Percentiles rank a stretch among this genome's conserved stretches.
These are phyloP conservation scores for Phytophthora tentaculata DNA, from an alignment of 352 stramenopile species.

Conservation along the genomic window DNA sequence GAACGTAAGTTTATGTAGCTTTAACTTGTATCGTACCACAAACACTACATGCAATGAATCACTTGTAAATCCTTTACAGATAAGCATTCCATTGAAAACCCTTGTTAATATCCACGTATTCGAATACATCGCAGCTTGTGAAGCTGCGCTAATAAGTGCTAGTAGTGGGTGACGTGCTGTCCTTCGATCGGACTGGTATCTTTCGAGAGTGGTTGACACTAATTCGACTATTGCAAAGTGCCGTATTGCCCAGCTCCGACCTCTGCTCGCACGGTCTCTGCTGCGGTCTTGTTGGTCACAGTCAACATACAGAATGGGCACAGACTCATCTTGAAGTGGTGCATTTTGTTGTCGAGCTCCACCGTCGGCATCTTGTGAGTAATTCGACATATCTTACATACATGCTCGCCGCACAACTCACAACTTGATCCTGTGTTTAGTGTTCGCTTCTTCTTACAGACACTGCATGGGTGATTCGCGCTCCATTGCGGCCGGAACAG, in stretches of 20 bases:
- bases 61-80: too few relatives aligned
- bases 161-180: conserved; percentile 1
- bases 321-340: conserved; percentile 26
- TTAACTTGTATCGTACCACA: too few relatives aligned
- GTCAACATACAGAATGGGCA: conserved; percentile 28
- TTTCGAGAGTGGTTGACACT: conserved; percentile 8
- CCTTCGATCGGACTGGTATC: conserved; percentile 31
- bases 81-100: conserved; percentile 2
- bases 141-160: conserved; percentile 26
- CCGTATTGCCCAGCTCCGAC: conserved; percentile 30
- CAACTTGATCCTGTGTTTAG: conserved; percentile 33
- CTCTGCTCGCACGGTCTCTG: conserved; percentile 24
- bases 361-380: conserved; percentile 32
- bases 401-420: conserved; percentile 30
- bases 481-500: conserved; percentile 25
- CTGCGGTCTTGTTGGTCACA: conserved; percentile 27
- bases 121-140: conserved; percentile 17
- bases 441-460: conserved; percentile 37
- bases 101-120: conserved; percentile 22
- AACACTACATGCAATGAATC: too few relatives aligned
- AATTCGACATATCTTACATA: conserved; percentile 32
- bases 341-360: conserved; percentile 38
- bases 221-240: conserved; percentile 17
- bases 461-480: conserved; percentile 20
- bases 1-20: not conserved